Conservation (phyloP, 2,329 filamentous ascomycete species). For the Colletotrichum karsti region DNA sequence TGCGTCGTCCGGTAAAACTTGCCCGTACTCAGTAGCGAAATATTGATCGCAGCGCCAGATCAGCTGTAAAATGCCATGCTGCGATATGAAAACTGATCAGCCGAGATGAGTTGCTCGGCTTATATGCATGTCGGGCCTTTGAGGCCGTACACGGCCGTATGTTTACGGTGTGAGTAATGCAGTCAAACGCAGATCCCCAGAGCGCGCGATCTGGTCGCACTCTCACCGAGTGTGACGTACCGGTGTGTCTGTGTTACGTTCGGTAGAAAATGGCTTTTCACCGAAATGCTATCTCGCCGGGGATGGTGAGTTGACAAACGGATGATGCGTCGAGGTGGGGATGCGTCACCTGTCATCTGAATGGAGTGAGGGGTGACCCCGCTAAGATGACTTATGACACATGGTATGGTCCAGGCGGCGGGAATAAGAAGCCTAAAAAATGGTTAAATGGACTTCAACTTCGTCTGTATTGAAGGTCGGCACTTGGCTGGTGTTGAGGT, state of each 20-base stretch:
- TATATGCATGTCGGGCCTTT: slow-evolving; percentile 17
- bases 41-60: not conserved
- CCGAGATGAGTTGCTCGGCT: not conserved
- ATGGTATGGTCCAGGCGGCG: not conserved
- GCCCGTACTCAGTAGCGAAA: not conserved
- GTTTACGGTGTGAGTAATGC: not conserved
- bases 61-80: not conserved
- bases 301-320: not conserved
- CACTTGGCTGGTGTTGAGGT: too few species aligned
- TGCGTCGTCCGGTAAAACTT: not conserved
- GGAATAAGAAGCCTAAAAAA: not conserved
- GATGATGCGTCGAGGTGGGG: not conserved
- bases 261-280: not conserved
- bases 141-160: not conserved
- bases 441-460: not conserved
- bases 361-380: not conserved
- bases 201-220: slow-evolving; percentile 17
- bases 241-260: not conserved
- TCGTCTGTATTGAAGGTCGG: not conserved
- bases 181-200: not conserved
- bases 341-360: not conserved
- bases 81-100: slow-evolving; percentile 16
- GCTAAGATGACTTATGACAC: not conserved
- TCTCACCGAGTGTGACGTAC: not conserved
- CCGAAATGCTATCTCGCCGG: not conserved